These are phyloP conservation scores for Dichomitus squalens DNA, from an alignment of 1,284 basidiomycete species.

Conservation along the genomic window DNA sequence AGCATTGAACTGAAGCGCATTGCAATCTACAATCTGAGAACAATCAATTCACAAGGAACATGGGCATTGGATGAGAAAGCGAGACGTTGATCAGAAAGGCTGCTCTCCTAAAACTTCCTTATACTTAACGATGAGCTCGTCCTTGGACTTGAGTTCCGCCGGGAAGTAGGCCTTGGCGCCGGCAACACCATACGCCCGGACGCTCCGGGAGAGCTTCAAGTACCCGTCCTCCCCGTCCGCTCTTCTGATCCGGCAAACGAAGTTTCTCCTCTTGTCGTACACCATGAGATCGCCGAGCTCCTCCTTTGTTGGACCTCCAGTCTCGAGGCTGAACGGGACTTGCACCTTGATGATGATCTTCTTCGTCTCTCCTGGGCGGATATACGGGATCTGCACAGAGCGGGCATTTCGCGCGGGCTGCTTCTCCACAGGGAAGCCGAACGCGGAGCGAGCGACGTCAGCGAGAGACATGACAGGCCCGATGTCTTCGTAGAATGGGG, in stretches of 20 bases:
- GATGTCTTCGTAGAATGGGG: slow-evolving; percentile 41
- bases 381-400: slow-evolving; percentile 29
- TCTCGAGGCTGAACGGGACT: slow-evolving; percentile 33
- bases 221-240: slow-evolving; percentile 41
- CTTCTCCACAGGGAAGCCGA: slow-evolving; percentile 34
- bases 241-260: slow-evolving; percentile 44
- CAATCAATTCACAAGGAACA: too few species aligned
- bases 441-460: slow-evolving; percentile 33
- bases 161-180: slow-evolving; percentile 59
- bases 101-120: slow-evolving; percentile 51
- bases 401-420: slow-evolving; percentile 29
- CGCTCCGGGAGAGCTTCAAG: slow-evolving; percentile 38
- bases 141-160: slow-evolving; percentile 48
- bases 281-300: slow-evolving; percentile 39
- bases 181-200: slow-evolving; percentile 44
- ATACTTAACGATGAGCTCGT: slow-evolving; percentile 51
- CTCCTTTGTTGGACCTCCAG: background rate
- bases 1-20: too few species aligned
- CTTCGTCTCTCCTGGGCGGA: slow-evolving; percentile 34
- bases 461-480: slow-evolving; percentile 35
- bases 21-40: too few species aligned
- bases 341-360: slow-evolving; percentile 57
- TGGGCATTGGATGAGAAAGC: too few species aligned
- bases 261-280: slow-evolving; percentile 54
- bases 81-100: slow-evolving; percentile 25